phyloP scores from a whole-genome alignment of 352 stramenopile species.

The Thraustochytrium sp. region DNA sequence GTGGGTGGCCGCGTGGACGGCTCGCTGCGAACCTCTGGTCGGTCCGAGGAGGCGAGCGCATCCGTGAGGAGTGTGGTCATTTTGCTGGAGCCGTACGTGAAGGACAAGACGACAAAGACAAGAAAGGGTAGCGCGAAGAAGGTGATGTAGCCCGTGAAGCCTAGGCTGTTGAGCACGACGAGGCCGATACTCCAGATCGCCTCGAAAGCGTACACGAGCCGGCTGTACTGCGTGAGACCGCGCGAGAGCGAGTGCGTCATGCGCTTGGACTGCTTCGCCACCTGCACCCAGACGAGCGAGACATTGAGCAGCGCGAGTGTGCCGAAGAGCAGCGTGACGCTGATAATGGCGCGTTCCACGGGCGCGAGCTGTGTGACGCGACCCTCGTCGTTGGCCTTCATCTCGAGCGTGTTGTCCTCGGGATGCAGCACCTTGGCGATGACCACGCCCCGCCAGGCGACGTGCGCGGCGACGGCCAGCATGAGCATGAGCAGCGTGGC shows the following conservation, averaged over 20 bases:
- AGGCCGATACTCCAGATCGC: neutral
- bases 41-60: neutral
- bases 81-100: neutral
- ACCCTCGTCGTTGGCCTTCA: neutral
- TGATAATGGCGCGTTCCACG: neutral
- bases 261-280: neutral
- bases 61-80: neutral
- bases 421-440: neutral
- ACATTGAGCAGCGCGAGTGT: neutral
- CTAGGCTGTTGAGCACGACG: neutral
- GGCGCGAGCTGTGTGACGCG: neutral
- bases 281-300: conserved; percentile 1
- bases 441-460: neutral
- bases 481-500: neutral
- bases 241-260: neutral
- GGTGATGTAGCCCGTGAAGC: neutral
- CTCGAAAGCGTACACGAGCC: neutral
- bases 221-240: neutral
- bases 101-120: neutral
- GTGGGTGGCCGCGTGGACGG: neutral
- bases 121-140: neutral
- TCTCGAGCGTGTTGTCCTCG: neutral
- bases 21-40: neutral
- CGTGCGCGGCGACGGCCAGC: neutral
- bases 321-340: neutral